These are phyloP conservation scores for Russula brevipes DNA, from an alignment of 768 basidiomycete genomes.

Conservation along the genomic window DNA sequence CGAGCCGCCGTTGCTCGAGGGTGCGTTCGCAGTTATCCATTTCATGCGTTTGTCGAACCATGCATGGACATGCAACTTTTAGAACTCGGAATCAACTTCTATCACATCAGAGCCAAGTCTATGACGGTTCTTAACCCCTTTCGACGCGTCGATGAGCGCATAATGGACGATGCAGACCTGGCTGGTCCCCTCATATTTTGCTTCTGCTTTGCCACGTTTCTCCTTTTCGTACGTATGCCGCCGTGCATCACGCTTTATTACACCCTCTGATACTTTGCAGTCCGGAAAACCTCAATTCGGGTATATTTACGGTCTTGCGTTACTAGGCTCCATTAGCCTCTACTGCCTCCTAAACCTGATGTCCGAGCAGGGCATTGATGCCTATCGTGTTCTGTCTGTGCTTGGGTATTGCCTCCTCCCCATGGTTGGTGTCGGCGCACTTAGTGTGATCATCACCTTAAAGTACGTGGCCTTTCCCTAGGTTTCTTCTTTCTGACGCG, in stretches of 20 bases:
- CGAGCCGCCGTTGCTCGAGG: conserved; percentile 92
- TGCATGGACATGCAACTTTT: conserved; percentile 1
- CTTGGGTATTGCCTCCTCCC: conserved; percentile 95
- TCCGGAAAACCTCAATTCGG: conserved; percentile 98
- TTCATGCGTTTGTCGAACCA: conserved; percentile 1
- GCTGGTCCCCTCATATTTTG: conserved; percentile 94
- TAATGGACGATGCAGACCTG: conserved; percentile 99
- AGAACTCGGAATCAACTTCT: conserved; percentile 98
- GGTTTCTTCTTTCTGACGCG: conserved; percentile 18
- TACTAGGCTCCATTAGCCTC: conserved; percentile 88
- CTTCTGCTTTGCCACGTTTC: conserved; percentile 89
- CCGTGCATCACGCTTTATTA: not conserved
- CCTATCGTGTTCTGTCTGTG: conserved; percentile 91
- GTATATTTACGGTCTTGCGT: conserved; percentile 96
- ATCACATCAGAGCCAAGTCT: conserved; percentile 91
- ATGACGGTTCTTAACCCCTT: conserved; percentile 94
- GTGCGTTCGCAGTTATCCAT: conserved; percentile 39
- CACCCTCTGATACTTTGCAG: conserved; percentile 38
- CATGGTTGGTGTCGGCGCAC: conserved; percentile 89
- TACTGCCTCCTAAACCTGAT: conserved; percentile 95
- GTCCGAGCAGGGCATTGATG: conserved; percentile 92
- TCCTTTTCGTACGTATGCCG: conserved; percentile 71
- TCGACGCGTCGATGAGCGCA: conserved; percentile 73
- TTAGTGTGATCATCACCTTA: conserved; percentile 81
- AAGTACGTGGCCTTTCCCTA: conserved; percentile 55